phyloP scores from a whole-genome alignment of 179 eudicot genomes.

The Patellifolia procumbens region DNA sequence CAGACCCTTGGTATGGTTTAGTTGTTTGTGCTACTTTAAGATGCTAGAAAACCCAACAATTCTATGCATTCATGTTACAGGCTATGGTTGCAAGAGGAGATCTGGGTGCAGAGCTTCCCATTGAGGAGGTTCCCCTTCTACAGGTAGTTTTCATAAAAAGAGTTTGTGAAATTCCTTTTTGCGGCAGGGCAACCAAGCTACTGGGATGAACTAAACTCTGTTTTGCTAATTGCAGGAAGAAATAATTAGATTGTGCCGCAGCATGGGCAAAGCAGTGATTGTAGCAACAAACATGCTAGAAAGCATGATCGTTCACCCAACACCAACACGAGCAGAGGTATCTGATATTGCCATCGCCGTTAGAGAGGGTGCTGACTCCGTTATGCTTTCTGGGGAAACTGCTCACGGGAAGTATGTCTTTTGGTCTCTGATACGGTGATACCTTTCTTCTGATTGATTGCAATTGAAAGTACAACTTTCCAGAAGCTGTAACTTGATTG shows the following conservation, averaged over 20 bases:
- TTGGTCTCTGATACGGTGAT: not conserved
- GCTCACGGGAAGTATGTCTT: constrained; percentile 95
- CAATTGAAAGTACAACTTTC: not conserved
- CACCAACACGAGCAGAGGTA: constrained; percentile 98
- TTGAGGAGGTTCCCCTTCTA: constrained; percentile 92
- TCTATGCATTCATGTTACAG: constrained; percentile 33
- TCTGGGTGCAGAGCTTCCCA: constrained; percentile 98
- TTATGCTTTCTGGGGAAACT: constrained; percentile 99
- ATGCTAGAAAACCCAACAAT: not conserved
- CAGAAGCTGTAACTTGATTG: not conserved
- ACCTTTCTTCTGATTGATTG: not conserved
- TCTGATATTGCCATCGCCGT: constrained; percentile 98
- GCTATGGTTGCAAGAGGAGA: constrained; percentile 99
- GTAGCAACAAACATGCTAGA: constrained; percentile 99
- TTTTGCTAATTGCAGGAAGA: constrained; percentile 57
- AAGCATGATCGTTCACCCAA: constrained; percentile 94
- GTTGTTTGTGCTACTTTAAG: not conserved
- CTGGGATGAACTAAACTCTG: not conserved
- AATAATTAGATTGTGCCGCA: constrained; percentile 80
- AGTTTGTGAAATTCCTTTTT: not conserved
- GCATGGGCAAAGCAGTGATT: constrained; percentile 92
- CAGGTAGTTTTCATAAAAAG: constrained; percentile 54
- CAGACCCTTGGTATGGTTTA: too few relatives aligned
- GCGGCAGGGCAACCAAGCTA: not conserved
- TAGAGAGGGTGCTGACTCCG: constrained; percentile 90